Base-by-base conservation (phyloP, 1,139 yeast species). In the Yamadazyma sp. region DNA sequence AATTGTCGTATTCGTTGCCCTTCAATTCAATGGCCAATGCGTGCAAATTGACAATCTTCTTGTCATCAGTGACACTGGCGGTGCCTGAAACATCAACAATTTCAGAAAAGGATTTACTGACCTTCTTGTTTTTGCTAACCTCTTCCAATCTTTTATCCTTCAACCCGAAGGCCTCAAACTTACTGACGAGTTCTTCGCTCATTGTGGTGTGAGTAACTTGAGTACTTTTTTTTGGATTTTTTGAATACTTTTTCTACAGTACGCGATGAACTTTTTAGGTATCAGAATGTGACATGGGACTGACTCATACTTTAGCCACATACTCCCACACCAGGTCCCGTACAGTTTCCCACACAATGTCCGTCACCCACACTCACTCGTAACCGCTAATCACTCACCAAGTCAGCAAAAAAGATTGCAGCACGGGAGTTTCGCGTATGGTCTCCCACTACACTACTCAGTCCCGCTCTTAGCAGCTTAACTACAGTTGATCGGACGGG, bases 111-210 rank as follows among this genome's bases (percentile, higher is more conserved):
- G 95, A 78, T 25, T 68, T 67, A 14, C 94, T 78, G 26, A 89
- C 95, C 59, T 89, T 89, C 58, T 83, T 82, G 67, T 92, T 92
- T 61, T 87, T 90, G 43, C 79, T 61, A 40, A 88, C 81, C 57
- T 92, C 97, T 35, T 76, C 73, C 38, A 82, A 64, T 57, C 83
- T 82, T 50, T 80, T 73, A 18, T 84, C 94, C 49, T 75, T 78
- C 49, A 87, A 77, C 13, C 96, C 96, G 43, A 86, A 68, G 35
- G 68, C 62, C 46, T 71, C 64, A 51, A 88, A 83, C 37, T 72
- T 68, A 25, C 50, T 45, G n/a, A 58, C 53, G 34, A 70, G 52
- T 39, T 67, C 73, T 37, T 62, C 67, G 34, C 56, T 62, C 35
- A 33, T 33, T 7, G 12, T 10, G 29, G n/a, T 18, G 8, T 25